A percentile compares a stretch with the other conserved stretches of the same genome.
Conservation (phyloP, 345 rosid species). For the Hibiscus trionum region DNA sequence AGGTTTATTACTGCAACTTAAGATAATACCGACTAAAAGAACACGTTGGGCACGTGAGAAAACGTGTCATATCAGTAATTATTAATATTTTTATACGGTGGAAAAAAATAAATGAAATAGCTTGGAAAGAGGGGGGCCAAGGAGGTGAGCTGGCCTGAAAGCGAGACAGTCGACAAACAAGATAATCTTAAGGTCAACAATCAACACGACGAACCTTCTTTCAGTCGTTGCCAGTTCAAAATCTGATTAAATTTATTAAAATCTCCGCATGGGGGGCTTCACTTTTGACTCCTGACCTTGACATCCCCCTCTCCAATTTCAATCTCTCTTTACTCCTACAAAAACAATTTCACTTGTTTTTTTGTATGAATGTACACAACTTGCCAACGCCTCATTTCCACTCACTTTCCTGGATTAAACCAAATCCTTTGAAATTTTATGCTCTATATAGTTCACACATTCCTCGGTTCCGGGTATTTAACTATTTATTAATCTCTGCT, state of each 20-base stretch:
- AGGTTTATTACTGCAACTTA: neutral
- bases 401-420: slow-evolving; percentile 25
- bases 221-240: neutral
- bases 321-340: neutral
- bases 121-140: neutral
- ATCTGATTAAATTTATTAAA: neutral
- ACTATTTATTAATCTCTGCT: slow-evolving; percentile 18
- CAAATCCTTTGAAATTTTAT: neutral
- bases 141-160: neutral
- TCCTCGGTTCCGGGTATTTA: neutral
- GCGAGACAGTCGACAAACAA: neutral
- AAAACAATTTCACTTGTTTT: neutral
- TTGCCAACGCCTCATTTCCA: slow-evolving; percentile 20
- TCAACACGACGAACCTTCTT: slow-evolving; percentile 7
- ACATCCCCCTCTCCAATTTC: neutral
- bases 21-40: neutral
- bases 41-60: neutral
- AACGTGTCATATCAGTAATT: neutral
- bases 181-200: slow-evolving; percentile 8
- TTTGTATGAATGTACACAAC: neutral
- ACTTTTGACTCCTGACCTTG: slow-evolving; percentile 7
- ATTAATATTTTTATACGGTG: neutral
- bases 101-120: neutral
- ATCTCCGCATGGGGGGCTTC: neutral
- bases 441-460: slow-evolving; percentile 7